phyloP scores from a whole-genome alignment of 805 yeast species.

The Candida golubevii region DNA sequence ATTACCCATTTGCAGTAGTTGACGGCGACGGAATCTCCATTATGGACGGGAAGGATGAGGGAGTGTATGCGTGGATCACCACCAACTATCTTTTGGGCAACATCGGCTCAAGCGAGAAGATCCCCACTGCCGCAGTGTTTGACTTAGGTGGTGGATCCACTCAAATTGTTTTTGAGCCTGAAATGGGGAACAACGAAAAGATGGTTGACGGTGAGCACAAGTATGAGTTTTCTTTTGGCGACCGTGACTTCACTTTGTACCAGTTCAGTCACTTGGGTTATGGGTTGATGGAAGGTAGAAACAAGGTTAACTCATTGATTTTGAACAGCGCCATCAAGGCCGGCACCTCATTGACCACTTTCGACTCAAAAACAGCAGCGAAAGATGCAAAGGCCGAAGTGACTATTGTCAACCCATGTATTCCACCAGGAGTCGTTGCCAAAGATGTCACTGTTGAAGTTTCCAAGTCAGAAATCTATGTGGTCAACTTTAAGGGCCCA shows the following conservation, averaged over 20 bases:
- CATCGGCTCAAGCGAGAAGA: constrained; percentile 73
- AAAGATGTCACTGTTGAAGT: constrained; percentile 57
- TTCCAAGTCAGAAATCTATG: constrained; percentile 39
- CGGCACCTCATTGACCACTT: constrained; percentile 21
- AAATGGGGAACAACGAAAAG: constrained; percentile 50
- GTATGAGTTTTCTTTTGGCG: constrained; percentile 75
- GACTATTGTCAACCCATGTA: constrained; percentile 72
- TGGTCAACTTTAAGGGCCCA: constrained; percentile 65
- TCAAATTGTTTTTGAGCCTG: constrained; percentile 96
- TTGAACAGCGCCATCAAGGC: constrained; percentile 46
- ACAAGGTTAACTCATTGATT: constrained; percentile 66
- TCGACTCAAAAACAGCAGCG: constrained; percentile 27
- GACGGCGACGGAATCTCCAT: constrained; percentile 81
- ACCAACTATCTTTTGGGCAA: constrained; percentile 90
- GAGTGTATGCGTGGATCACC: constrained; percentile 98
- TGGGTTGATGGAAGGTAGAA: constrained; percentile 93
- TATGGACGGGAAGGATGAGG: constrained; percentile 97
- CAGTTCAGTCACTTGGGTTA: constrained; percentile 95
- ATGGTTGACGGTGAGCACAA: constrained; percentile 88
- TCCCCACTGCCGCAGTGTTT: constrained; percentile 92
- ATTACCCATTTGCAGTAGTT: constrained; percentile 91
- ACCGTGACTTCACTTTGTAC: constrained; percentile 72
- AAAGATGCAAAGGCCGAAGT: constrained; percentile 39
- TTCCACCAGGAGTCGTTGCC: constrained; percentile 73
- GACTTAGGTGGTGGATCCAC: constrained; percentile 99